phyloP scores from a whole-genome alignment of 164 flowering plant genomes.

The Cinnamomum chago region DNA sequence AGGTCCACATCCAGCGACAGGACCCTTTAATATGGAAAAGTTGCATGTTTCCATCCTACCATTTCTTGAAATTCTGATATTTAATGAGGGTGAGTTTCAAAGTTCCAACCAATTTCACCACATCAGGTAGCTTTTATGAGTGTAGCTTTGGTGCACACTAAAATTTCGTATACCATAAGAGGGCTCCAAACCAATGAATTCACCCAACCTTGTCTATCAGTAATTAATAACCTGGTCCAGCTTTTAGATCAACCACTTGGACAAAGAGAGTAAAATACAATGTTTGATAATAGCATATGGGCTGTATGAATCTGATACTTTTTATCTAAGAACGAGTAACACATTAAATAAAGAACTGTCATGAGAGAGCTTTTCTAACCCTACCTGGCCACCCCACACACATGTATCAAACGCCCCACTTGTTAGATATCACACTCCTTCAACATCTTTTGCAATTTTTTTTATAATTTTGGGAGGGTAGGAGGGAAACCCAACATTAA shows the following conservation, averaged over 20 bases:
- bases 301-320: neutral
- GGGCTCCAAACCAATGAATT: constrained; percentile 13
- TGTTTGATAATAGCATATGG: neutral
- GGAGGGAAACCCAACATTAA: no score
- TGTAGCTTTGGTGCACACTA: neutral
- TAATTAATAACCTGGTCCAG: constrained; percentile 11
- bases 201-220: constrained; percentile 11
- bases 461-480: no score
- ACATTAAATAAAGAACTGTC: neutral
- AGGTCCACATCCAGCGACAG: no score
- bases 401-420: no score
- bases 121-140: constrained; percentile 16
- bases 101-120: constrained; percentile 7
- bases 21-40: no score
- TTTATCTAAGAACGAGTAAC: no score
- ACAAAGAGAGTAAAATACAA: constrained; percentile 8
- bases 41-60: no score
- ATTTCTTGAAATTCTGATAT: neutral
- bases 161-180: neutral
- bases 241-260: constrained; percentile 12
- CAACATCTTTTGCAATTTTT: no score
- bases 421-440: no score
- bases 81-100: neutral
- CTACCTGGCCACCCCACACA: neutral
- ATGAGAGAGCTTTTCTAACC: neutral